Percentiles rank a stretch among this genome's conserved stretches.
phyloP scores from a whole-genome alignment of 202 grass and related monocot genomes.

The Dendrocalamus latiflorus region DNA sequence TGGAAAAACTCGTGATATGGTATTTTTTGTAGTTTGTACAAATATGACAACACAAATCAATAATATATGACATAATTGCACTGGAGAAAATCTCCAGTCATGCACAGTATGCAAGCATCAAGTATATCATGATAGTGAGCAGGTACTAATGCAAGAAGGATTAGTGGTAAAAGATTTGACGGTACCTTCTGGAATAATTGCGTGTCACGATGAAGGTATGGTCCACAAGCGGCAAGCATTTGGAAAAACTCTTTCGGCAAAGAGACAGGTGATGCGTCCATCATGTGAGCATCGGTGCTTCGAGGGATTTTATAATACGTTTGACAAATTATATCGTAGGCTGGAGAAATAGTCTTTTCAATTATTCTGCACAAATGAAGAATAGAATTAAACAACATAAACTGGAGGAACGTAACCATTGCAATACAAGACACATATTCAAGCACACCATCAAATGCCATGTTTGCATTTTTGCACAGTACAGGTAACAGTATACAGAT shows the following conservation, averaged over 20 bases:
- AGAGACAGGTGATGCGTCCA: slow-evolving; percentile 34
- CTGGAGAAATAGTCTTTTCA: slow-evolving; percentile 64
- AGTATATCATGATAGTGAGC: not conserved
- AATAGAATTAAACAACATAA: slow-evolving; percentile 12
- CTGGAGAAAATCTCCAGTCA: not conserved
- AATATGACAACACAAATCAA: not conserved
- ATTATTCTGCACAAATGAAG: slow-evolving; percentile 64
- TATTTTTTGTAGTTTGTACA: not conserved
- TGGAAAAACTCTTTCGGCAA: slow-evolving; percentile 71
- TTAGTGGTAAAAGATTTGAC: slow-evolving; percentile 7
- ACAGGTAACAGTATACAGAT: not conserved
- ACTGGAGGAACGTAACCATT: not conserved
- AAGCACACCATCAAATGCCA: not conserved
- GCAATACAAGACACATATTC: slow-evolving; percentile 11
- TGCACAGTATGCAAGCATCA: not conserved
- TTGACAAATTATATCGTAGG: slow-evolving; percentile 52
- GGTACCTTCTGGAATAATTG: slow-evolving; percentile 85
- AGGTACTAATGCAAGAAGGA: not conserved
- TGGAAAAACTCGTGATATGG: not conserved
- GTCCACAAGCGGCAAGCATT: slow-evolving; percentile 75
- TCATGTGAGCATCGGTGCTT: slow-evolving; percentile 32
- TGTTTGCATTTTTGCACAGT: not conserved
- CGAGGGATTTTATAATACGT: slow-evolving; percentile 36
- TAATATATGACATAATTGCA: not conserved
- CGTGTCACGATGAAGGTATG: slow-evolving; percentile 86